Percentiles rank a stretch among this genome's conserved stretches.
These are phyloP conservation scores for Pseudopyrenochaeta lycopersici DNA, from an alignment of 2,329 filamentous ascomycete species.

Conservation along the genomic window DNA sequence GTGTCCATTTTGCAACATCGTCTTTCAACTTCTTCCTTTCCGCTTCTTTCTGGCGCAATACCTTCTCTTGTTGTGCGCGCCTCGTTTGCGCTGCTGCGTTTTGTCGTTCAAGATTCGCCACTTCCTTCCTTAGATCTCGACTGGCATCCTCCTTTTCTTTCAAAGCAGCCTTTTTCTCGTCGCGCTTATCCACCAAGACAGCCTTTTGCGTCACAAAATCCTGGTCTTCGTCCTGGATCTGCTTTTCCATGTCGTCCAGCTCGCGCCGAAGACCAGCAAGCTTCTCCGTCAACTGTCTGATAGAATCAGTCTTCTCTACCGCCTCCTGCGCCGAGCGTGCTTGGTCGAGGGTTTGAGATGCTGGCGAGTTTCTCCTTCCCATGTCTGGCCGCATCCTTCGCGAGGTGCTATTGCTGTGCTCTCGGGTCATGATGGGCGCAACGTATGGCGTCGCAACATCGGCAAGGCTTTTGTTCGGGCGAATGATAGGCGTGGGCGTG, in stretches of 20 bases:
- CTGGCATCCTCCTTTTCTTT: slow-evolving; percentile 94
- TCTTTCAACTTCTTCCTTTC: slow-evolving; percentile 76
- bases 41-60: slow-evolving; percentile 72
- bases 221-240: slow-evolving; percentile 70
- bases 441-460: slow-evolving; percentile 71
- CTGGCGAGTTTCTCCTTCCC: slow-evolving; percentile 80
- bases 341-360: slow-evolving; percentile 58
- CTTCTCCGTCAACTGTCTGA: slow-evolving; percentile 82
- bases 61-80: slow-evolving; percentile 78
- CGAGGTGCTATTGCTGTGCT: slow-evolving; percentile 66
- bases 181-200: slow-evolving; percentile 75
- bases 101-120: slow-evolving; percentile 79
- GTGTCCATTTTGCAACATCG: slow-evolving; percentile 73
- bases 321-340: slow-evolving; percentile 46
- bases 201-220: slow-evolving; percentile 57
- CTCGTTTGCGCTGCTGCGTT: slow-evolving; percentile 84
- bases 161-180: slow-evolving; percentile 77
- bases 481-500: slow-evolving; percentile 63
- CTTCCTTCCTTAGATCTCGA: slow-evolving; percentile 81
- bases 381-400: slow-evolving; percentile 71
- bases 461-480: slow-evolving; percentile 61
- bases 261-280: slow-evolving; percentile 84
- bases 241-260: slow-evolving; percentile 77
- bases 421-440: slow-evolving; percentile 69
- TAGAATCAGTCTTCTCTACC: slow-evolving; percentile 49